These are phyloP conservation scores for Quaeritorhiza haematococci DNA, from an alignment of 371 early-diverging fungal genomes.

Conservation along the genomic window DNA sequence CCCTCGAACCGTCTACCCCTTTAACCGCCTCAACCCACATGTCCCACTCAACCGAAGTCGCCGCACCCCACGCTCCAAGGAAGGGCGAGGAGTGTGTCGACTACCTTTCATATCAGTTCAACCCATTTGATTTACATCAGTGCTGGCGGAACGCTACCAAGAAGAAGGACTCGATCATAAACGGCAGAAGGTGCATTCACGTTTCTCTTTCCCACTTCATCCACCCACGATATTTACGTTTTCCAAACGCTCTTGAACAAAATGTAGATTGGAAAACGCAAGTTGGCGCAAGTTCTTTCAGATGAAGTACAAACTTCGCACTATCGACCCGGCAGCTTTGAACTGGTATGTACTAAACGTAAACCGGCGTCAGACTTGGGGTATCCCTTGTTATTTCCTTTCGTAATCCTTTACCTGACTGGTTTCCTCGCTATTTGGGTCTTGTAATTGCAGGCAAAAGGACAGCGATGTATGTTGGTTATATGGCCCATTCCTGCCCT, in stretches of 20 bases:
- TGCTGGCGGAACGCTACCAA: conserved; percentile 31
- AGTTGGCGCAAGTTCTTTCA: conserved; percentile 38
- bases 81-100: no score
- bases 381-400: neutral
- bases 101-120: no score
- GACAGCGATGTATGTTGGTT: conserved; percentile 33
- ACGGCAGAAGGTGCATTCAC: conserved; percentile 29
- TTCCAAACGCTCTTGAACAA: neutral
- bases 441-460: conserved; percentile 21
- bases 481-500: conserved; percentile 30
- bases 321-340: conserved; percentile 22
- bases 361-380: no score
- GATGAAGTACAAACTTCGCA: conserved; percentile 26
- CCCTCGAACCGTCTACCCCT: no score
- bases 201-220: conserved; percentile 1
- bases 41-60: no score
- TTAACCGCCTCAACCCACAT: no score
- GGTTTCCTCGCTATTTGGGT: neutral
- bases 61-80: no score
- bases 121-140: conserved; percentile 28
- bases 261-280: conserved; percentile 36
- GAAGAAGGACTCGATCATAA: conserved; percentile 28
- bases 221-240: neutral
- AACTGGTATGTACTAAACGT: conserved; percentile 25
- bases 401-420: neutral